Conservation (phyloP, 2,329 filamentous ascomycete species). For the Alternaria brassicicola region DNA sequence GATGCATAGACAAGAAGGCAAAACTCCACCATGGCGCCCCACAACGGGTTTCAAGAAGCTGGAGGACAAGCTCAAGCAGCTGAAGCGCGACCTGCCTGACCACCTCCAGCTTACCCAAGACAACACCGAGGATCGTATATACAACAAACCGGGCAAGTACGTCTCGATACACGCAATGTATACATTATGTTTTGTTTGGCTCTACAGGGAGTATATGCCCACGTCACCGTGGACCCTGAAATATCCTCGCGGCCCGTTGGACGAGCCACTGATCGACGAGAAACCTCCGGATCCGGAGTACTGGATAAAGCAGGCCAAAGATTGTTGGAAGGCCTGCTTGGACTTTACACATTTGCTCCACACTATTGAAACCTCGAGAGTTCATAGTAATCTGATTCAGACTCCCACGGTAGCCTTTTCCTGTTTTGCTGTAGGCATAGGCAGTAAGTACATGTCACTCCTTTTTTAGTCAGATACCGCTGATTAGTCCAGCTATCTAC, state of each 20-base stretch:
- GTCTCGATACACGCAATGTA: conserved; percentile 71
- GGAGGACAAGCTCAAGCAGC: conserved; percentile 57
- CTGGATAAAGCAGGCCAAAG: conserved; percentile 67
- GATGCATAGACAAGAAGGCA: conserved; percentile 41
- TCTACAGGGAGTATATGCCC: conserved; percentile 72
- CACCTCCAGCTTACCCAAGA: conserved; percentile 63
- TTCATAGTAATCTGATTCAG: conserved; percentile 66
- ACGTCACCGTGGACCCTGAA: conserved; percentile 64
- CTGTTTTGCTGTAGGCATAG: conserved; percentile 69
- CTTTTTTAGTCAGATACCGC: neutral
- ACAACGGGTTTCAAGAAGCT: conserved; percentile 62
- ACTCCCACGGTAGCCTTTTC: conserved; percentile 72
- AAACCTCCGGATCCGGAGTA: conserved; percentile 50
- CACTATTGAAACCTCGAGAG: conserved; percentile 49
- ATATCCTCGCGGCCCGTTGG: conserved; percentile 63
- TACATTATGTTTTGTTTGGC: conserved; percentile 69
- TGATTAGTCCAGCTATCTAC: conserved; percentile 60
- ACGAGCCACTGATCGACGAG: conserved; percentile 50
- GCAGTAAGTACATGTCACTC: conserved; percentile 48
- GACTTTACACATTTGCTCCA: conserved; percentile 70
- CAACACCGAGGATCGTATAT: conserved; percentile 71
- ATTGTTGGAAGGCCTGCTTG: conserved; percentile 67
- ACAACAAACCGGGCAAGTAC: conserved; percentile 67
- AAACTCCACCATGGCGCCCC: conserved; percentile 65
- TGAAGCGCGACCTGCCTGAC: conserved; percentile 61